Conservation (phyloP, 805 yeast genomes). For the Yarrowia deformans region DNA sequence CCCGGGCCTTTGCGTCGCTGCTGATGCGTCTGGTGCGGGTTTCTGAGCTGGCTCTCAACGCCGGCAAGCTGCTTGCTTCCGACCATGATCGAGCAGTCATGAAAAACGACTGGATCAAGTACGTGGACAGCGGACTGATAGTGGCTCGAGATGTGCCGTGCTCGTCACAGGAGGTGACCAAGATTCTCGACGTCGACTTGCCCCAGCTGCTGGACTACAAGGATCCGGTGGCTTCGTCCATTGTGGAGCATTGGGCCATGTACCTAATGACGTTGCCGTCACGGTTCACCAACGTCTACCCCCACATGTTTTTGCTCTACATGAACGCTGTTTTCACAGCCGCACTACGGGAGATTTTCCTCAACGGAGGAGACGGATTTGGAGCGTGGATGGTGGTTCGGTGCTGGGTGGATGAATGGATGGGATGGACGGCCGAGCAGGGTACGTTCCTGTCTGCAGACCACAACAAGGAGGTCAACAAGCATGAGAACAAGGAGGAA, state of each 20-base stretch:
- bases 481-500: conserved; percentile 24
- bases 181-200: conserved; percentile 48
- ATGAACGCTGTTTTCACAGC: conserved; percentile 63
- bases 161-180: conserved; percentile 45
- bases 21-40: conserved; percentile 63
- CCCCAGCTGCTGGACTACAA: conserved; percentile 44
- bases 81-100: conserved; percentile 57
- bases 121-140: conserved; percentile 58
- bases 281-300: conserved; percentile 59
- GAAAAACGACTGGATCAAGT: conserved; percentile 64
- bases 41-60: conserved; percentile 61
- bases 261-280: conserved; percentile 56
- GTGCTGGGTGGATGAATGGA: conserved; percentile 79
- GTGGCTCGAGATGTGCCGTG: conserved; percentile 62
- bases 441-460: conserved; percentile 47
- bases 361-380: conserved; percentile 65
- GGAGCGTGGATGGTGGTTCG: conserved; percentile 79
- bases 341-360: conserved; percentile 67
- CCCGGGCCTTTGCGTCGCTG: conserved; percentile 61
- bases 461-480: conserved; percentile 25
- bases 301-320: conserved; percentile 63
- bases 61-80: conserved; percentile 56
- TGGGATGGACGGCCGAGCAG: conserved; percentile 68
- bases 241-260: conserved; percentile 51
- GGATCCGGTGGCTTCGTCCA: conserved; percentile 35